A percentile compares a stretch with the other conserved stretches of the same genome.
Evolutionary conservation across 1,139 yeast species (phyloP).

Genomic region (Saccharomycopsis crataegensis): DNA sequence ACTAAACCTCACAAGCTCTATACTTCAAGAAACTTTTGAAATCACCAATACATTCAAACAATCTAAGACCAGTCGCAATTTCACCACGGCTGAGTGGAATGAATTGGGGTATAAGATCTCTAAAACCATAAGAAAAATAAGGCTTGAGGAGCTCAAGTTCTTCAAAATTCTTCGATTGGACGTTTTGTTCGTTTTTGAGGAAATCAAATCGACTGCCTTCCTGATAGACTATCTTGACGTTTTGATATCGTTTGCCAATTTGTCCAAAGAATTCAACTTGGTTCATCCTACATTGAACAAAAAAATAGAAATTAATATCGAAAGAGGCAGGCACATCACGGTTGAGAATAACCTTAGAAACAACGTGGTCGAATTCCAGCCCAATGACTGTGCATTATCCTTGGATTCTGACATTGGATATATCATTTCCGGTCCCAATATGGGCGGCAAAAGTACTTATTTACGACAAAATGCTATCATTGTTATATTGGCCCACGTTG

Average conservation of each 20-base stretch:
- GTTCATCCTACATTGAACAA: constrained; percentile 58
- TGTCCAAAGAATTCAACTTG: constrained; percentile 59
- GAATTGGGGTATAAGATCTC: constrained; percentile 9
- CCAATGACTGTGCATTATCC: constrained; percentile 52
- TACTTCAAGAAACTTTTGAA: constrained; percentile 26
- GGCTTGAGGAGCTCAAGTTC: constrained; percentile 38
- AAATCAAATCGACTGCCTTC: constrained; percentile 39
- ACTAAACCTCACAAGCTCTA: constrained; percentile 13
- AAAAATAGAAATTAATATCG: constrained; percentile 38
- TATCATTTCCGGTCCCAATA: constrained; percentile 77
- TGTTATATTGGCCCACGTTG: constrained; percentile 43
- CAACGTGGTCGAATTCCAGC: constrained; percentile 42
- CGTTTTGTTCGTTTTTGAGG: constrained; percentile 33
- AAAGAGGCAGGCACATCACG: constrained; percentile 75
- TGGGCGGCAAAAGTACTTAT: constrained; percentile 50
- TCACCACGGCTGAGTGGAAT: constrained; percentile 10
- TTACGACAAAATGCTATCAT: constrained; percentile 40
- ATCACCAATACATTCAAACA: constrained; percentile 27
- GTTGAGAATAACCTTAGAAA: constrained; percentile 67
- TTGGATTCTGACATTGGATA: constrained; percentile 36
- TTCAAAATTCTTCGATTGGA: constrained; percentile 35
- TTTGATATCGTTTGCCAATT: constrained; percentile 59
- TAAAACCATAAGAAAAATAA: constrained; percentile 22
- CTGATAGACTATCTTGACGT: constrained; percentile 66
- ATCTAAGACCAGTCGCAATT: constrained; percentile 21